These are phyloP conservation scores for Paracoccidioides lutzii DNA, from an alignment of 2,329 filamentous ascomycete genomes.

Conservation along the genomic window DNA sequence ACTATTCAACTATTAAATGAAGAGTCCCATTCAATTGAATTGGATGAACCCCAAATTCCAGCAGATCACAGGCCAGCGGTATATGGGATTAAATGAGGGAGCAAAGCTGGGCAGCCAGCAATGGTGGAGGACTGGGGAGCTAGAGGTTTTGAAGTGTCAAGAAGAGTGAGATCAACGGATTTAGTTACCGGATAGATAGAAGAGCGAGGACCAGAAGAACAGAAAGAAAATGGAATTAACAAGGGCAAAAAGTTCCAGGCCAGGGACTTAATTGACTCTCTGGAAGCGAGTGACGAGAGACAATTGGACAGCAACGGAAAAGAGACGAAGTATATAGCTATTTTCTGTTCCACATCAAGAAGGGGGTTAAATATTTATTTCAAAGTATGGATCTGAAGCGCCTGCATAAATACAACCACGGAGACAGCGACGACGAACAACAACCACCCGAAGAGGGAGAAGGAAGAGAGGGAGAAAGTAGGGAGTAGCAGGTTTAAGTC, in stretches of 20 bases:
- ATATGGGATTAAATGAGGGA: background rate
- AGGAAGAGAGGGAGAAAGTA: slow-evolving; percentile 1
- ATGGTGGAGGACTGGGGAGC: background rate
- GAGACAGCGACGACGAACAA: background rate
- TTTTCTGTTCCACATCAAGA: background rate
- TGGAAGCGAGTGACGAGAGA: background rate
- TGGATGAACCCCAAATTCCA: background rate
- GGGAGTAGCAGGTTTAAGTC: background rate
- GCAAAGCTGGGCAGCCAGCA: too few relatives aligned
- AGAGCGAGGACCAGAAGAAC: background rate
- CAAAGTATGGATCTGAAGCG: too few relatives aligned
- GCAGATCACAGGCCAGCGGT: background rate
- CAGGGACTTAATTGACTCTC: background rate
- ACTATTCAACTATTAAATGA: too few relatives aligned
- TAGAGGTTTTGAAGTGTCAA: background rate
- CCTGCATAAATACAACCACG: background rate
- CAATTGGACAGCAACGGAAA: background rate
- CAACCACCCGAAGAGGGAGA: background rate
- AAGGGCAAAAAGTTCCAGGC: too few relatives aligned
- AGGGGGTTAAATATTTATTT: too few relatives aligned
- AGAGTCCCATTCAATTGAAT: background rate
- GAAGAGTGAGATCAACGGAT: slow-evolving; percentile 6
- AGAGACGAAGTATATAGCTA: background rate
- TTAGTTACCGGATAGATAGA: slow-evolving; percentile 2
- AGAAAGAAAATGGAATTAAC: background rate